Percentiles rank a stretch among this genome's conserved stretches.
These are phyloP conservation scores for Coemansia sp. DNA, from an alignment of 192 early-diverging fungal genomes.

Conservation along the genomic window DNA sequence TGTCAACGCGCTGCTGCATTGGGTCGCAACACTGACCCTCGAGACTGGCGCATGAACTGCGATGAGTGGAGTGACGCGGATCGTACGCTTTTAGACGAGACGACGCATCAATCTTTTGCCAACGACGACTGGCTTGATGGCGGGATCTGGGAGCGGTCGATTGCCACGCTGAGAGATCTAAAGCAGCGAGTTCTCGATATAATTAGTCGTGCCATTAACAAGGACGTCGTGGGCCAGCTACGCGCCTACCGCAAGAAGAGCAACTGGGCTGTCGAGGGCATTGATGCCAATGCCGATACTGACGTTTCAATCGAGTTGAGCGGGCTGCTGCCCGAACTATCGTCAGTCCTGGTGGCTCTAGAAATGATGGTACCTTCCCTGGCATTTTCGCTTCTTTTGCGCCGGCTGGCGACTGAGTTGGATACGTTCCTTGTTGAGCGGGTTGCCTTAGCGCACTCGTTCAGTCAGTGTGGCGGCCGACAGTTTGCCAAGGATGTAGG, in stretches of 20 bases:
- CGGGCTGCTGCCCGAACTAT: conserved; percentile 27
- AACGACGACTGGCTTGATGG: conserved; percentile 43
- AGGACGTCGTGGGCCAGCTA: conserved; percentile 36
- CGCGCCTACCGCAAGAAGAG: conserved; percentile 51
- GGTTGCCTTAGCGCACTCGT: conserved; percentile 42
- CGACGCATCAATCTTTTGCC: neutral
- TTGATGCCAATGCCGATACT: neutral
- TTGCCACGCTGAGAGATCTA: conserved; percentile 32
- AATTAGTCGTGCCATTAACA: conserved; percentile 40
- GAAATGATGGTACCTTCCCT: conserved; percentile 24
- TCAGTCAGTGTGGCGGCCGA: conserved; percentile 28
- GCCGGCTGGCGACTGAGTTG: conserved; percentile 33
- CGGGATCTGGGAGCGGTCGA: conserved; percentile 49
- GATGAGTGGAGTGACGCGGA: conserved; percentile 37
- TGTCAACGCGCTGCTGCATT: conserved; percentile 29
- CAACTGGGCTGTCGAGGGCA: conserved; percentile 18
- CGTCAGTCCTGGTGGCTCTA: conserved; percentile 19
- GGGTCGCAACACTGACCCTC: conserved; percentile 24
- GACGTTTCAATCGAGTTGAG: conserved; percentile 32
- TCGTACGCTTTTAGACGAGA: conserved; percentile 25
- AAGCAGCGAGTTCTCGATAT: conserved; percentile 38
- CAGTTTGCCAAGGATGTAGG: conserved; percentile 40
- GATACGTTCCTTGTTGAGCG: conserved; percentile 41
- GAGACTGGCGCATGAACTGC: conserved; percentile 50
- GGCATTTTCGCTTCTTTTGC: conserved; percentile 27